A percentile compares a stretch with the other conserved stretches of the same genome.
Conservation (phyloP, 1,139 yeast species). For the Geotrichum citri-aurantii region DNA sequence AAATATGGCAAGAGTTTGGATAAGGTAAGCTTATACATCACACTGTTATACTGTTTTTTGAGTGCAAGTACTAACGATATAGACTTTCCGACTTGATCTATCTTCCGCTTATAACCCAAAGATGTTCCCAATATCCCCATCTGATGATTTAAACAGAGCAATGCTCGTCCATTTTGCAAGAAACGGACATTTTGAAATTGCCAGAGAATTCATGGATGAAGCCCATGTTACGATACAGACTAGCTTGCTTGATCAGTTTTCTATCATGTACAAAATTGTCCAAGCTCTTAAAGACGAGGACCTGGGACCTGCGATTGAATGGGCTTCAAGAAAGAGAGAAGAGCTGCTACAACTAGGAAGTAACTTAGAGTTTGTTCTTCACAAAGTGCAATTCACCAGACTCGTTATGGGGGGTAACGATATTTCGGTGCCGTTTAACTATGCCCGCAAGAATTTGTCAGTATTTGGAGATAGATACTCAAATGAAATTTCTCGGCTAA, state of each 20-base stretch:
- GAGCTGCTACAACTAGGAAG: conserved; percentile 32
- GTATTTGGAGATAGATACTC: conserved; percentile 41
- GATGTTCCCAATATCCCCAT: conserved; percentile 25
- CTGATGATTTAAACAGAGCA: conserved; percentile 35
- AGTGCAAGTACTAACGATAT: conserved; percentile 21
- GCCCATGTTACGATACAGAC: conserved; percentile 32
- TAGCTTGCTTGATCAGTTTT: conserved; percentile 35
- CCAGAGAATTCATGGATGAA: conserved; percentile 34
- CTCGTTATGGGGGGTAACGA: conserved; percentile 30
- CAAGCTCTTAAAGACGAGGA: conserved; percentile 30
- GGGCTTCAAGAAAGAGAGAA: conserved; percentile 38
- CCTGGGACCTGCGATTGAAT: conserved; percentile 39
- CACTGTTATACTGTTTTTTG: conserved; percentile 22
- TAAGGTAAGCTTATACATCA: conserved; percentile 21
- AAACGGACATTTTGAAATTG: conserved; percentile 41
- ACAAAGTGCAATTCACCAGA: conserved; percentile 49
- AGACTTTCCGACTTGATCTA: conserved; percentile 29
- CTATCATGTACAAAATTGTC: conserved; percentile 37
- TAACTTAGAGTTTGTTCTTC: conserved; percentile 57
- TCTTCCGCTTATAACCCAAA: conserved; percentile 33
- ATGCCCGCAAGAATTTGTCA: conserved; percentile 52
- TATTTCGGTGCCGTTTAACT: conserved; percentile 43
- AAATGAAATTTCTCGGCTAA: conserved; percentile 49
- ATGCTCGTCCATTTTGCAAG: conserved; percentile 43
- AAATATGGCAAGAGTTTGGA: conserved; percentile 36